phyloP scores from a whole-genome alignment of 2,329 filamentous ascomycete species.

The Trichoderma oligosporum region DNA sequence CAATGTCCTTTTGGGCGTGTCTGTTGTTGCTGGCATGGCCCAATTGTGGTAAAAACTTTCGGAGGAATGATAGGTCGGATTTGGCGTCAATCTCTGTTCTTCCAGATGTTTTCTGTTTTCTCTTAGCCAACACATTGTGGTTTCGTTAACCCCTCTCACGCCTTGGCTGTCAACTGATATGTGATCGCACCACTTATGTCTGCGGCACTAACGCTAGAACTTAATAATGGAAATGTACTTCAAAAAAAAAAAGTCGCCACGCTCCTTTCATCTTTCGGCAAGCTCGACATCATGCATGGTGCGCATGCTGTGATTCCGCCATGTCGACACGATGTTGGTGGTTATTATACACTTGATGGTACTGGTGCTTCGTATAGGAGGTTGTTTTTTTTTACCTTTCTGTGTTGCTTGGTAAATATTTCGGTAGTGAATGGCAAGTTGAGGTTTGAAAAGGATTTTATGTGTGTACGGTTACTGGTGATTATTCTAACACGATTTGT shows the following conservation, averaged over 20 bases:
- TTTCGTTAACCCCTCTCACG: constrained; percentile 29
- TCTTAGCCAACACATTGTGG: constrained; percentile 35
- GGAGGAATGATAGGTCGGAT: constrained; percentile 31
- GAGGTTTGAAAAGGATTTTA: constrained; percentile 14
- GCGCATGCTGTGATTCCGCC: neutral
- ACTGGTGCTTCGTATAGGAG: neutral
- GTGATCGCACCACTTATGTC: constrained; percentile 17
- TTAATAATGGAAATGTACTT: constrained; percentile 44
- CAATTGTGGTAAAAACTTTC: constrained; percentile 48
- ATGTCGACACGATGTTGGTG: neutral
- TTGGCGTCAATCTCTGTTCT: constrained; percentile 37
- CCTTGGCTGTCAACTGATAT: constrained; percentile 19
- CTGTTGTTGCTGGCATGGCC: constrained; percentile 44
- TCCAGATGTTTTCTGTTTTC: constrained; percentile 33
- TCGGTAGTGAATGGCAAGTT: neutral
- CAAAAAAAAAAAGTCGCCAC: constrained; percentile 20
- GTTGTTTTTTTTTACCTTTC: neutral
- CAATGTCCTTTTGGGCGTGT: constrained; percentile 44
- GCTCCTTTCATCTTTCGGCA: constrained; percentile 11
- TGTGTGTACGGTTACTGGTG: constrained; percentile 17
- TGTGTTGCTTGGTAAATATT: neutral
- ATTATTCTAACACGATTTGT: constrained; percentile 20
- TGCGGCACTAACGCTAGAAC: constrained; percentile 38
- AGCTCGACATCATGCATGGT: constrained; percentile 16
- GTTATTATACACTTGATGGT: neutral